Conservation (phyloP, 176 grass and related monocot species). For the Themeda triandra region DNA sequence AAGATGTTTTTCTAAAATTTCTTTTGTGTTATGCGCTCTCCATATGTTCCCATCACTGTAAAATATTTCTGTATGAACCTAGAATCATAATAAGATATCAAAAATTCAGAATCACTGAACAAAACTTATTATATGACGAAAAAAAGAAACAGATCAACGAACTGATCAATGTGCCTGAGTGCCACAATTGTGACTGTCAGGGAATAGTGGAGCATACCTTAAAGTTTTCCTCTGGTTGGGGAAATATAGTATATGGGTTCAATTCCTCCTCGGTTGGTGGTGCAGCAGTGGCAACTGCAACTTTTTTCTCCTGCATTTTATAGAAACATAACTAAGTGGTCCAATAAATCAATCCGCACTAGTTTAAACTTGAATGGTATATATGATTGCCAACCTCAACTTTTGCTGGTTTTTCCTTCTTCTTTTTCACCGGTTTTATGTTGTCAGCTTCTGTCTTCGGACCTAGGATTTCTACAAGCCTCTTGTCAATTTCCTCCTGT, state of each 20-base stretch:
- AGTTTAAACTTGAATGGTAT: neutral
- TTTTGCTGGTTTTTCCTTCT: slow-evolving; percentile 91
- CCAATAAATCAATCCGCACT: neutral
- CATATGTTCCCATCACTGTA: slow-evolving; percentile 85
- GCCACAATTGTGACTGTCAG: neutral
- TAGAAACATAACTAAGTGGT: slow-evolving; percentile 15
- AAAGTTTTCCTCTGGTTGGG: slow-evolving; percentile 84
- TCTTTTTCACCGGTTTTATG: slow-evolving; percentile 92
- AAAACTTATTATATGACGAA: slow-evolving; percentile 3
- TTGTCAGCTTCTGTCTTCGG: slow-evolving; percentile 87
- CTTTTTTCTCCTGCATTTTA: slow-evolving; percentile 65
- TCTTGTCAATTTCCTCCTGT: slow-evolving; percentile 87
- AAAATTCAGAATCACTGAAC: slow-evolving; percentile 7
- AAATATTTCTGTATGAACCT: slow-evolving; percentile 98
- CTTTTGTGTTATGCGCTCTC: slow-evolving; percentile 88
- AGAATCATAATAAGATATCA: slow-evolving; percentile 4
- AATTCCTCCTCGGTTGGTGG: slow-evolving; percentile 80
- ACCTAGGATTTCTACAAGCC: slow-evolving; percentile 74
- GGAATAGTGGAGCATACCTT: slow-evolving; percentile 50
- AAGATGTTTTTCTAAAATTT: slow-evolving; percentile 81
- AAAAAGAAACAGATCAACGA: neutral
- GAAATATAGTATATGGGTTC: slow-evolving; percentile 94
- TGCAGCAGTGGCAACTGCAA: slow-evolving; percentile 33
- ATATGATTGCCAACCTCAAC: slow-evolving; percentile 56
- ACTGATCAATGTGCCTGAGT: neutral